These are phyloP conservation scores for Drosera spatulata DNA, from an alignment of 179 eudicot species.

Conservation along the genomic window DNA sequence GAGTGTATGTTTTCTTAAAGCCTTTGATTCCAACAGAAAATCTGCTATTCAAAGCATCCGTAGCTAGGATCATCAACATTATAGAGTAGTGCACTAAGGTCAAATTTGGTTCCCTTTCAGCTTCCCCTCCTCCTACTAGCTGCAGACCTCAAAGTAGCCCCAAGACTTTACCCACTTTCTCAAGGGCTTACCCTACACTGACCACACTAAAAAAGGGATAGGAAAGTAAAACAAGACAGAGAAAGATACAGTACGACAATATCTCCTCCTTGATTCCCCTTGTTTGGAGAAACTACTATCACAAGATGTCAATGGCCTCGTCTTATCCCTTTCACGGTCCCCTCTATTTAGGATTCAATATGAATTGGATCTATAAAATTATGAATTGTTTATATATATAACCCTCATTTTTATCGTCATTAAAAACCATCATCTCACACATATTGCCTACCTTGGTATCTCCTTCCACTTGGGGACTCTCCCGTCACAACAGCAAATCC, in stretches of 20 bases:
- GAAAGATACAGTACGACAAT: not conserved
- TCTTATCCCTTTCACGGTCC: too few species aligned
- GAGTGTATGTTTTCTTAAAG: not conserved
- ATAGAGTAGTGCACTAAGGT: constrained; percentile 13
- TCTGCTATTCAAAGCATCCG: constrained; percentile 9
- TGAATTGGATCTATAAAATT: too few species aligned
- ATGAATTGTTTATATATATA: too few species aligned
- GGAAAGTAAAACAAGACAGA: not conserved
- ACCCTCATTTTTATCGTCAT: too few species aligned
- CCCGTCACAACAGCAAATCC: not conserved
- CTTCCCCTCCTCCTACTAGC: constrained; percentile 10
- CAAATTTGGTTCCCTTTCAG: constrained; percentile 1
- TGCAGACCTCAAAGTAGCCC: constrained; percentile 7
- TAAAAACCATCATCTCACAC: too few species aligned
- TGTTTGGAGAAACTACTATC: constrained; percentile 7
- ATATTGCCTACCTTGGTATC: not conserved
- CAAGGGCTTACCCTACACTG: constrained; percentile 9
- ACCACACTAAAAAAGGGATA: not conserved
- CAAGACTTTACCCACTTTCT: constrained; percentile 15
- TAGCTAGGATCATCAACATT: constrained; percentile 12
- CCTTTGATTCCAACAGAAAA: constrained; percentile 12
- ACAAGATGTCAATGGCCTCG: not conserved
- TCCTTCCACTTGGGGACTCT: not conserved
- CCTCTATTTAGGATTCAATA: too few species aligned
- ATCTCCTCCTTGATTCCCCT: constrained; percentile 21